Conservation (phyloP, 2,329 filamentous ascomycete species). For the Knufia petricola region DNA sequence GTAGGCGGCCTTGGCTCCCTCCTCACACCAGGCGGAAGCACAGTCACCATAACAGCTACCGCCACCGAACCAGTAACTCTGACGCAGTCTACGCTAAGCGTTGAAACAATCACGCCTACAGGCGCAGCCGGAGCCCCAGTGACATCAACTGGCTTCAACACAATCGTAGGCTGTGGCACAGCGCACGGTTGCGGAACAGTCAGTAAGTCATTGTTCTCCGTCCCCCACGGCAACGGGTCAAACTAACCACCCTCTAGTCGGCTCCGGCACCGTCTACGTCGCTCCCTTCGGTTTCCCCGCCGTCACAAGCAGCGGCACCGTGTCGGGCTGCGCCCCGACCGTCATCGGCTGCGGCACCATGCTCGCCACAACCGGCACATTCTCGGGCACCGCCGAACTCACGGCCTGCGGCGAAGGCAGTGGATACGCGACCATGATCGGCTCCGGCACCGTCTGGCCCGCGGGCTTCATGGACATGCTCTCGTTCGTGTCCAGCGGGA, state of each 20-base stretch:
- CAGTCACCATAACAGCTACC: not conserved
- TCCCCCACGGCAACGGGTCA: conserved; percentile 3
- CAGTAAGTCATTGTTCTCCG: conserved; percentile 10
- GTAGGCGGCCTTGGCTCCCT: too few relatives aligned
- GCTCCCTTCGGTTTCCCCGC: conserved; percentile 3
- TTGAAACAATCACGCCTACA: conserved; percentile 3
- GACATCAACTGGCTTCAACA: not conserved
- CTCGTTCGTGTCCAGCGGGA: conserved; percentile 16
- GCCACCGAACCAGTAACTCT: not conserved
- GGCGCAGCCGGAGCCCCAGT: not conserved
- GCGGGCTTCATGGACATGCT: conserved; percentile 10
- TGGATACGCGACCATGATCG: conserved; percentile 17
- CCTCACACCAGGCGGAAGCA: not conserved
- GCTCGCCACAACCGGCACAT: conserved; percentile 16
- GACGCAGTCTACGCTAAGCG: conserved; percentile 1
- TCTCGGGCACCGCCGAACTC: conserved; percentile 16
- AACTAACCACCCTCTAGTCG: not conserved
- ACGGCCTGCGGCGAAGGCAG: conserved; percentile 20
- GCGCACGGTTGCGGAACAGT: conserved; percentile 18
- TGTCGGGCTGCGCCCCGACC: conserved; percentile 4
- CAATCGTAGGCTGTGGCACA: conserved; percentile 15
- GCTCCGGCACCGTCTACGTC: conserved; percentile 10
- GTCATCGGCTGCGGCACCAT: conserved; percentile 19
- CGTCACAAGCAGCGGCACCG: conserved; percentile 1
- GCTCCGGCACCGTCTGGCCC: conserved; percentile 19